phyloP scores from a whole-genome alignment of 306 rosid genomes.

The Sicyos baderoa region DNA sequence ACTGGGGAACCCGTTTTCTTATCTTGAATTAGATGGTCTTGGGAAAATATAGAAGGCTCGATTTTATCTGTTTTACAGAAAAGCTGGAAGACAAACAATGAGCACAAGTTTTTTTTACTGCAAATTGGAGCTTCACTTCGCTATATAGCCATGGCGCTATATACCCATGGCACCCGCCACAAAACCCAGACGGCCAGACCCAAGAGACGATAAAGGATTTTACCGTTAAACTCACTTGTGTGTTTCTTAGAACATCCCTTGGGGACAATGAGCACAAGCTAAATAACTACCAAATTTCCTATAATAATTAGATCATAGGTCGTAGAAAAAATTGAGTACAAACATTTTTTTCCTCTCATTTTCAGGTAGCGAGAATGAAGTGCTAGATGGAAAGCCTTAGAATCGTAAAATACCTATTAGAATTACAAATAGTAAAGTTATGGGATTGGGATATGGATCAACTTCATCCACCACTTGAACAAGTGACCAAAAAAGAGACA shows the following conservation, averaged over 20 bases:
- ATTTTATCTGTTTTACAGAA: not conserved
- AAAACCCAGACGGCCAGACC: too few species aligned
- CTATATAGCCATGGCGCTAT: too few species aligned
- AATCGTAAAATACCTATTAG: not conserved
- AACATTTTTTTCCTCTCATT: not conserved
- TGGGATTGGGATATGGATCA: not conserved
- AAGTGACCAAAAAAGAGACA: slow-evolving; percentile 16
- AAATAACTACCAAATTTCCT: not conserved
- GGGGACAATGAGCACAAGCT: not conserved
- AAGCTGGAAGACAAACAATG: not conserved
- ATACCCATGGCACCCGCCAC: too few species aligned
- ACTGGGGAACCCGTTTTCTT: not conserved
- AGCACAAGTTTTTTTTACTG: too few species aligned
- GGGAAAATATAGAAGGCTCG: not conserved
- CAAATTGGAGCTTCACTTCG: too few species aligned
- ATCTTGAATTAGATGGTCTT: not conserved
- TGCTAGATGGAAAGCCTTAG: not conserved
- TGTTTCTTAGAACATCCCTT: too few species aligned
- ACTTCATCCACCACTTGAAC: not conserved
- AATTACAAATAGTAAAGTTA: not conserved
- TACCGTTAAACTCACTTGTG: too few species aligned
- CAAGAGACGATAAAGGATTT: too few species aligned
- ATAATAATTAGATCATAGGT: not conserved
- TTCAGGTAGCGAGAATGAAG: not conserved
- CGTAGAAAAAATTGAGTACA: not conserved